A percentile compares a stretch with the other conserved stretches of the same genome.
Conservation (phyloP, 805 yeast species). For the Saccharomycopsis microspora region DNA sequence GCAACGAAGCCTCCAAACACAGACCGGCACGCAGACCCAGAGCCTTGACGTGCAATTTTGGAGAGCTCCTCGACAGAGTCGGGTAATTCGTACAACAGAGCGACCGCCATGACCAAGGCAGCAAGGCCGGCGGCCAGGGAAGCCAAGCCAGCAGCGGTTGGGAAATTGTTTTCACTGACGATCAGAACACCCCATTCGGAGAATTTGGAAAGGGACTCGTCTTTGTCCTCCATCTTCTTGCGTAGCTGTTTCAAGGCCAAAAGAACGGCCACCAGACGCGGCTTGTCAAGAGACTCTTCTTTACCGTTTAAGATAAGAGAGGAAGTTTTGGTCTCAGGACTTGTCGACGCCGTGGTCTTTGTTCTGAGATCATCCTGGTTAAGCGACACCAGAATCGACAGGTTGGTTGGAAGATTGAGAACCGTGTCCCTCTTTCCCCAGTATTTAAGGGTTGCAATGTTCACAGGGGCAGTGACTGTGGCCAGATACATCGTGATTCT, state of each 20-base stretch:
- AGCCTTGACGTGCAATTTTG: slow-evolving; percentile 93
- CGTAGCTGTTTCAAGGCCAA: slow-evolving; percentile 62
- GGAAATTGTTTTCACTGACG: slow-evolving; percentile 92
- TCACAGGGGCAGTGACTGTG: slow-evolving; percentile 92
- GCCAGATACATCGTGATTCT: slow-evolving; percentile 39
- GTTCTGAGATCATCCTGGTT: slow-evolving; percentile 88
- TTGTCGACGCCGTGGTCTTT: slow-evolving; percentile 76
- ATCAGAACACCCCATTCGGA: slow-evolving; percentile 61
- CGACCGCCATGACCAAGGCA: slow-evolving; percentile 84
- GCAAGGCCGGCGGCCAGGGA: slow-evolving; percentile 98
- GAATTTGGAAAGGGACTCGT: slow-evolving; percentile 46
- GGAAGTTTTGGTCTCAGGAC: slow-evolving; percentile 46
- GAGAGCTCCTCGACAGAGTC: slow-evolving; percentile 76
- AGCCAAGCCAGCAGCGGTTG: slow-evolving; percentile 98
- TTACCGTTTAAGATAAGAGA: slow-evolving; percentile 80
- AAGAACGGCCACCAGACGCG: slow-evolving; percentile 35
- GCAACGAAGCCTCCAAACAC: slow-evolving; percentile 96
- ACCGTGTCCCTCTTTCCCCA: slow-evolving; percentile 96
- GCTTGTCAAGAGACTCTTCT: slow-evolving; percentile 58
- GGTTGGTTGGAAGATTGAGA: slow-evolving; percentile 89
- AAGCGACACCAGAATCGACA: slow-evolving; percentile 89
- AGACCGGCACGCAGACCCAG: slow-evolving; percentile 97
- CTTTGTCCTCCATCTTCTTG: slow-evolving; percentile 41
- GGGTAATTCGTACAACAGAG: slow-evolving; percentile 77
- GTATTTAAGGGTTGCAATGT: slow-evolving; percentile 93